These are phyloP conservation scores for Dictyostelium purpureum DNA, from an alignment of 78 protist genomes.

Conservation along the genomic window DNA sequence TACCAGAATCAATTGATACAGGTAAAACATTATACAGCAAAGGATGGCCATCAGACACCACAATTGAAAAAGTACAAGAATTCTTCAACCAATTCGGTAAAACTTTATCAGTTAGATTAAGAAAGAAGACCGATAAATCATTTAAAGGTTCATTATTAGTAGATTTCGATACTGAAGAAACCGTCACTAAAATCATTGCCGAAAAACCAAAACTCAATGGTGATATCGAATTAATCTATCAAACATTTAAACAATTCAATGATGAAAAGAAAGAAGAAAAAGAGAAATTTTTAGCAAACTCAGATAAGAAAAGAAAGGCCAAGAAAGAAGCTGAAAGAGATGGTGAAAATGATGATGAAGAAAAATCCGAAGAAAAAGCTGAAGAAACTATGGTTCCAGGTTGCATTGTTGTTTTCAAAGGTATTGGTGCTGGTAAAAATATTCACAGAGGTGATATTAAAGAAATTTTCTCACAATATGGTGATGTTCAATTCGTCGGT, in stretches of 20 bases:
- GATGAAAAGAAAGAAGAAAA: conserved; percentile 21
- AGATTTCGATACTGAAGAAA: conserved; percentile 55
- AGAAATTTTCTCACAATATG: conserved; percentile 25
- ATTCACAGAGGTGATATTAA: not conserved
- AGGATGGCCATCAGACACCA: conserved; percentile 76
- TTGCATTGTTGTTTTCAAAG: conserved; percentile 1
- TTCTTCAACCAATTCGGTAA: conserved; percentile 19
- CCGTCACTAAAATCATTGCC: conserved; percentile 27
- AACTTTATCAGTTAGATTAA: conserved; percentile 37
- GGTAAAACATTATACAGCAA: conserved; percentile 56
- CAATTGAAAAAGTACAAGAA: conserved; percentile 54
- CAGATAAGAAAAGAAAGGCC: conserved; percentile 10
- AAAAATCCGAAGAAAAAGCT: not conserved
- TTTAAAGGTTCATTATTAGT: conserved; percentile 63
- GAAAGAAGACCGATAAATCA: conserved; percentile 31
- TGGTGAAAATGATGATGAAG: not conserved
- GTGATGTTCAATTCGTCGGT: conserved; percentile 22
- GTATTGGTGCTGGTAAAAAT: conserved; percentile 12
- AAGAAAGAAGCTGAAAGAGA: not conserved
- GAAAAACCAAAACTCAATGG: conserved; percentile 41
- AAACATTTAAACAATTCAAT: conserved; percentile 16
- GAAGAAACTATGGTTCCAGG: conserved; percentile 19
- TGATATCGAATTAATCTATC: conserved; percentile 9
- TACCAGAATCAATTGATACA: conserved; percentile 29
- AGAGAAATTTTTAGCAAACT: not conserved